A percentile compares a stretch with the other conserved stretches of the same genome.
Evolutionary conservation across 768 basidiomycete genomes (phyloP).

Genomic region (Leccinum subtestaceum): DNA sequence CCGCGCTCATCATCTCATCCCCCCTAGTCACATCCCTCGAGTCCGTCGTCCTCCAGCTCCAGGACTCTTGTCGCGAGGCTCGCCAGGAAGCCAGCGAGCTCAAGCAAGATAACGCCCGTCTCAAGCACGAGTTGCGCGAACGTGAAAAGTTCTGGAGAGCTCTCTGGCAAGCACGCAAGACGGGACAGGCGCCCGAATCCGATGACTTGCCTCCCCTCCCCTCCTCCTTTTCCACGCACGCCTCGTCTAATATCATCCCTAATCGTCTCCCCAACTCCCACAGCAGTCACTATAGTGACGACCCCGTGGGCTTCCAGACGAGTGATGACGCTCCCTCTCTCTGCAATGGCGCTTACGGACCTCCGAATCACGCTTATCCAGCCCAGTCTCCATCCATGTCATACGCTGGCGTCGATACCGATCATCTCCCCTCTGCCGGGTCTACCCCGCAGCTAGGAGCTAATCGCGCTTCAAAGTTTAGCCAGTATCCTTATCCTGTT

Average conservation of each 20-base stretch:
- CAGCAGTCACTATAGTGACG: slow-evolving; percentile 37
- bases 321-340: slow-evolving; percentile 44
- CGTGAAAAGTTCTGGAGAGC: slow-evolving; percentile 73
- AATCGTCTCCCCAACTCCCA: slow-evolving; percentile 40
- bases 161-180: slow-evolving; percentile 64
- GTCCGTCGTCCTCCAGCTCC: slow-evolving; percentile 79
- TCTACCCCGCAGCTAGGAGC: slow-evolving; percentile 32
- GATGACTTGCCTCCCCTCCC: slow-evolving; percentile 54
- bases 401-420: slow-evolving; percentile 34
- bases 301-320: slow-evolving; percentile 48
- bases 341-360: slow-evolving; percentile 44
- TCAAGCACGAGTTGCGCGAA: slow-evolving; percentile 64
- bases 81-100: slow-evolving; percentile 60
- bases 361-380: slow-evolving; percentile 39
- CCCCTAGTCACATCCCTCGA: slow-evolving; percentile 74
- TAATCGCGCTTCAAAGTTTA: slow-evolving; percentile 52
- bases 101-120: slow-evolving; percentile 60
- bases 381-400: slow-evolving; percentile 48
- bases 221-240: slow-evolving; percentile 38
- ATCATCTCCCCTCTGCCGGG: slow-evolving; percentile 27
- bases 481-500: slow-evolving; percentile 44
- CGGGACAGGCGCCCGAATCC: slow-evolving; percentile 46
- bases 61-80: slow-evolving; percentile 74
- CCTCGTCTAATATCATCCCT: slow-evolving; percentile 31
- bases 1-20: slow-evolving; percentile 15